Conservation (phyloP, 1,284 basidiomycete species). For the Peniophora sp. region DNA sequence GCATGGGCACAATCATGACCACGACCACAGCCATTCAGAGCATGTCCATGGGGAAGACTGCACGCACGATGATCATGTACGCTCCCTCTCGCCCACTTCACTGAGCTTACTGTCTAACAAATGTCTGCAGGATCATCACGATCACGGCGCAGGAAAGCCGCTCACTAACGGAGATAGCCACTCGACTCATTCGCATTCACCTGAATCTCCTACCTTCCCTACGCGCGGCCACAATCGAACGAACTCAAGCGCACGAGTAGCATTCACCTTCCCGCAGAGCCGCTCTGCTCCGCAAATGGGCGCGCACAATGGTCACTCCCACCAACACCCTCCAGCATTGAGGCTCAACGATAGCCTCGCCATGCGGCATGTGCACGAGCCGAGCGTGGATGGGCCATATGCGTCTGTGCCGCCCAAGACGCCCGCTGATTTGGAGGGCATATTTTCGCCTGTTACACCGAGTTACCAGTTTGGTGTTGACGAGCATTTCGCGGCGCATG, state of each 20-base stretch:
- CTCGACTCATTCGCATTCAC: constrained; percentile 19
- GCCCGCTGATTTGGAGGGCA: background rate
- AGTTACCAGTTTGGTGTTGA: constrained; percentile 55
- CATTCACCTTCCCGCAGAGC: too few species aligned
- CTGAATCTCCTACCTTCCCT: constrained; percentile 4
- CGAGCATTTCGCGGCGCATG: constrained; percentile 46
- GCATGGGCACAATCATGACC: constrained; percentile 17
- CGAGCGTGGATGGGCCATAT: background rate
- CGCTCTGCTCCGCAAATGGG: too few species aligned
- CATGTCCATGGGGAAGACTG: constrained; percentile 26
- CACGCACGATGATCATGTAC: constrained; percentile 24
- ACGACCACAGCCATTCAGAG: constrained; percentile 19
- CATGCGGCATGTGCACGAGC: background rate
- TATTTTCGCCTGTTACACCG: constrained; percentile 45
- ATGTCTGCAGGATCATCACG: too few species aligned
- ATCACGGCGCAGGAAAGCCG: too few species aligned
- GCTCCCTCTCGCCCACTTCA: too few species aligned
- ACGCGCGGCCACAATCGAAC: too few species aligned
- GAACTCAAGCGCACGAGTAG: too few species aligned
- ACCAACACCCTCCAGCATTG: too few species aligned
- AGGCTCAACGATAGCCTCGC: too few species aligned
- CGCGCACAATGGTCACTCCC: too few species aligned
- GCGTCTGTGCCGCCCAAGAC: background rate
- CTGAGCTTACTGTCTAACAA: too few species aligned
- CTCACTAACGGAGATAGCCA: background rate